phyloP scores from a whole-genome alignment of 306 rosid genomes.

The Acacia acuminata region DNA sequence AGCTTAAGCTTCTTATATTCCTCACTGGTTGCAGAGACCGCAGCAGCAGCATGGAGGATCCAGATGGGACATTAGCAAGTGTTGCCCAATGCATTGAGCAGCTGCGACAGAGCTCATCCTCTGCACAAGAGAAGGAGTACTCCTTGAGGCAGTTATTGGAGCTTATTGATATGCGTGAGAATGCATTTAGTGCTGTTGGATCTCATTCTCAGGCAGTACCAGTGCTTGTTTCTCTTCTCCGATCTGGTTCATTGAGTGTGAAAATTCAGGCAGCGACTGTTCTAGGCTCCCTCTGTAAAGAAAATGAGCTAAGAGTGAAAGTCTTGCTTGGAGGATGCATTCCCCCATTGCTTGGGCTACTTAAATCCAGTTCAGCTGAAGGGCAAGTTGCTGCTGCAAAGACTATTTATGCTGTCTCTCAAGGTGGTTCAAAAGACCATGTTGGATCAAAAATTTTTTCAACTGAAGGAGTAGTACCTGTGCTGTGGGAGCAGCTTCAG shows the following conservation, averaged over 20 bases:
- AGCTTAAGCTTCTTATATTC: constrained; percentile 26
- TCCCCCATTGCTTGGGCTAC: constrained; percentile 92
- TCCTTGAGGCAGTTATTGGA: constrained; percentile 79
- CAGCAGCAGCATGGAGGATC: constrained; percentile 91
- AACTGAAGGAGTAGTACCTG: constrained; percentile 98
- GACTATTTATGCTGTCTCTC: constrained; percentile 92
- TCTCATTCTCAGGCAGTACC: constrained; percentile 99
- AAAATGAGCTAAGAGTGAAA: constrained; percentile 94
- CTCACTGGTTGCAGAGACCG: constrained; percentile 75
- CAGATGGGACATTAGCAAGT: constrained; percentile 97
- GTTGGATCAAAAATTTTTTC: constrained; percentile 96
- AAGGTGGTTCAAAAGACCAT: constrained; percentile 93
- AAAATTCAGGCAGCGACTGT: constrained; percentile 98
- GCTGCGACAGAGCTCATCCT: constrained; percentile 81
- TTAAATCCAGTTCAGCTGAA: constrained; percentile 89
- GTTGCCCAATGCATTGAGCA: constrained; percentile 99
- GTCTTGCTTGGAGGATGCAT: constrained; percentile 99
- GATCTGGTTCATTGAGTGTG: constrained; percentile 89
- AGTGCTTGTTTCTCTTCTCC: constrained; percentile 98
- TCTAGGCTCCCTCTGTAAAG: constrained; percentile 92
- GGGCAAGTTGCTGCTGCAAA: constrained; percentile 95
- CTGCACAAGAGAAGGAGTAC: constrained; percentile 80
- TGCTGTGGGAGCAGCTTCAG: constrained; percentile 85
- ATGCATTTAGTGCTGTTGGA: constrained; percentile 98
- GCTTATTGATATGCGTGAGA: constrained; percentile 89